Percentiles rank a stretch among this genome's conserved stretches.
These are phyloP conservation scores for Sedum album DNA, from an alignment of 164 flowering plant species.

Conservation along the genomic window DNA sequence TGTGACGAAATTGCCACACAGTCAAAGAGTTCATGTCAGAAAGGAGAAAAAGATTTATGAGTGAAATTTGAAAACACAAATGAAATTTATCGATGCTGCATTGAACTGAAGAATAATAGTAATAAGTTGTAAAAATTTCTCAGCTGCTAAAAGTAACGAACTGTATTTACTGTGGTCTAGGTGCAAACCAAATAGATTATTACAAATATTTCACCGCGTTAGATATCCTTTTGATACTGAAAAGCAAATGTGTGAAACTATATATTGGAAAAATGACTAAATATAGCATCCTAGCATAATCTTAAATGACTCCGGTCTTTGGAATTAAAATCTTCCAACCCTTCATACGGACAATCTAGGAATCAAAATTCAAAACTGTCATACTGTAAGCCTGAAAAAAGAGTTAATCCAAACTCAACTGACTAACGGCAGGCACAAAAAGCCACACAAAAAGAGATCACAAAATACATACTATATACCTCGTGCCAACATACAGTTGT, in stretches of 20 bases:
- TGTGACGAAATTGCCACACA: slow-evolving; percentile 14
- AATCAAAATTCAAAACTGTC: too few relatives aligned
- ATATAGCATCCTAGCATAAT: too few relatives aligned
- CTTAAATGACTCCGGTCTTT: background rate
- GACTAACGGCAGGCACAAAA: too few relatives aligned
- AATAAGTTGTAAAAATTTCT: background rate
- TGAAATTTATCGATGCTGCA: background rate
- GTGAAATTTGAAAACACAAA: background rate
- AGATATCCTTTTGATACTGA: background rate
- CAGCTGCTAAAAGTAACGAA: background rate
- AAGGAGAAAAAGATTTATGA: background rate
- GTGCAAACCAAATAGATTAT: too few relatives aligned
- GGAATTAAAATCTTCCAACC: background rate
- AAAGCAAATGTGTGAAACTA: background rate
- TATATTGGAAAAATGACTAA: background rate
- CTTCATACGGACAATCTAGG: background rate
- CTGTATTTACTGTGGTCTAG: background rate
- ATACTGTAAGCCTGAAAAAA: too few relatives aligned
- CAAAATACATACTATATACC: too few relatives aligned
- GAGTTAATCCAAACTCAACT: too few relatives aligned
- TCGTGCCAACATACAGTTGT: too few relatives aligned
- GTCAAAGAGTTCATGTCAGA: background rate
- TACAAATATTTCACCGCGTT: too few relatives aligned
- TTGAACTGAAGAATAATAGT: background rate
- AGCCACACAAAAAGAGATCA: too few relatives aligned